These are phyloP conservation scores for Myxozyma udenii DNA, from an alignment of 805 yeast genomes.

Conservation along the genomic window DNA sequence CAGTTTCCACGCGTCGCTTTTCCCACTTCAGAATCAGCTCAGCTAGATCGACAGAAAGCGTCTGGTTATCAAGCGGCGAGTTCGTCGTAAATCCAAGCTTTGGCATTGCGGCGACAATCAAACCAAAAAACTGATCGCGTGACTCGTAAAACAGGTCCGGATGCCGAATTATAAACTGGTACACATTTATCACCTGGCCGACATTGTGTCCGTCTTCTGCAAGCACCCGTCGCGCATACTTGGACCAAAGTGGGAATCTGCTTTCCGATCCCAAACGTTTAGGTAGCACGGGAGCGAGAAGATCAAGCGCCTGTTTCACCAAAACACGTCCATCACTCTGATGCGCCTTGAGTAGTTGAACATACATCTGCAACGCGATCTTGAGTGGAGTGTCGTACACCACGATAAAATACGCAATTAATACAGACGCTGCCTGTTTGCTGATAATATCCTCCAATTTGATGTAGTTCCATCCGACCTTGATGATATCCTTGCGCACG, in stretches of 20 bases:
- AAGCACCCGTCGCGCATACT: constrained; percentile 89
- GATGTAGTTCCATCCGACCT: constrained; percentile 91
- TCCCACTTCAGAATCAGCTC: constrained; percentile 88
- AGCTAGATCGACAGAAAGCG: constrained; percentile 83
- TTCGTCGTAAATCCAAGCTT: constrained; percentile 75
- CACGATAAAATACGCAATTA: constrained; percentile 80
- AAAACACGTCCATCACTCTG: constrained; percentile 79
- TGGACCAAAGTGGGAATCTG: constrained; percentile 64
- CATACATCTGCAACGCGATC: constrained; percentile 87
- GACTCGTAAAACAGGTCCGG: constrained; percentile 80
- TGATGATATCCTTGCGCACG: constrained; percentile 77
- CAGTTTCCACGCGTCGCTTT: constrained; percentile 22
- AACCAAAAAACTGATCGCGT: constrained; percentile 83
- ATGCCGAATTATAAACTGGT: constrained; percentile 83
- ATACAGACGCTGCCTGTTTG: constrained; percentile 88
- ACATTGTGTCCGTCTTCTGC: constrained; percentile 88
- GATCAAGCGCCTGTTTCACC: constrained; percentile 82
- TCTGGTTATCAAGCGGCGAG: constrained; percentile 66
- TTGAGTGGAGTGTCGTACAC: constrained; percentile 85
- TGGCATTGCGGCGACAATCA: constrained; percentile 88
- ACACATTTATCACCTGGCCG: constrained; percentile 79
- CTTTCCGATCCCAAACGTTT: constrained; percentile 26
- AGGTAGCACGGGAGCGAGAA: constrained; percentile 65
- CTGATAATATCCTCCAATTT: constrained; percentile 83
- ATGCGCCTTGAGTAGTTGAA: constrained; percentile 78